Evolutionary conservation across 129 eudicot species (phyloP), one percentile per base, ranked within the genome.

Genomic region (Centrapalus pauciflorus): DNA sequence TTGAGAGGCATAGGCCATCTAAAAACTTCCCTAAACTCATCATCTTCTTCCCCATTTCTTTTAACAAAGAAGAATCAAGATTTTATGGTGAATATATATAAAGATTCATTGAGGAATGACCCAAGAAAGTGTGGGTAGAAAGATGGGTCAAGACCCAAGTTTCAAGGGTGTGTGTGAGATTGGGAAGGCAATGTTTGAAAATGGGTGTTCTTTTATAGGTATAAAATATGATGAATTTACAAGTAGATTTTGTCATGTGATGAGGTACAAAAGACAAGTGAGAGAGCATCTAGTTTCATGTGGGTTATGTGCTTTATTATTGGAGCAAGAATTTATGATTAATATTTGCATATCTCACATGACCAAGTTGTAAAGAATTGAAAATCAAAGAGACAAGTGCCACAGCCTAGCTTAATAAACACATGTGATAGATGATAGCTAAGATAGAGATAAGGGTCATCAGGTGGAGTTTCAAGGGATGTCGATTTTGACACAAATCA

Each of bases 1-100:
- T 65, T 54, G 89, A 75, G 60, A 90, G 69, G 63, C 95, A 84
- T 11, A 90, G 68, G 62, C 82, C 71, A 37, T 87, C 95, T 55
- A 90, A 69, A 23, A 83, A 75, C 74, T 66, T 90, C 38, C 89
- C 85, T 66, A 87, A 67, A 27, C 79, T 76, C 60, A 87, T 71
- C 67, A 75, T 75, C 79, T 48, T 75, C 91, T 86, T 90, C 78
- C 87, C 85, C 89, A 81, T 76, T 27, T 72, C 61, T 69, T 55
- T 45, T 27, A 64, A 57, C 45, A 58, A 32, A 70, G 29, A 28
- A 32, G 56, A 37, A 56, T 61, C 66, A 76, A 66, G 67, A 70
- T 59, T 11, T 55, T 21, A 35, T 66, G 71, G 72, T 71, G 64
- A 54, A 51, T 66, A 55, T 41, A 29, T 73, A 73, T 37, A 45